Conservation (phyloP, 129 eudicot species). For the carrot (Daucus carota) region DH1_v3.0 NC_030381.2:22850501-22851000, state of each 20-base stretch:
- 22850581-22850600: background rate
- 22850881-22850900: background rate
- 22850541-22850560: constrained; percentile 85
- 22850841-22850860: too few species aligned
- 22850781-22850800: too few species aligned
- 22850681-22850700: too few species aligned
- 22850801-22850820: too few species aligned
- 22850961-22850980: background rate
- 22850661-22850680: too few species aligned
- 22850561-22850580: background rate
- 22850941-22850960: background rate
- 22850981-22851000: background rate
- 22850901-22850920: background rate
- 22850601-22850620: background rate
- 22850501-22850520: constrained; percentile 79
- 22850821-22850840: too few species aligned
- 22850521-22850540: constrained; percentile 89
- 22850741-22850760: too few species aligned
- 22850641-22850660: background rate
- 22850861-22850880: too few species aligned
- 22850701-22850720: too few species aligned
- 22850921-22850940: background rate
- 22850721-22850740: too few species aligned
- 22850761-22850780: too few species aligned
- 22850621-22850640: background rate